These are phyloP conservation scores for Suillus alpinus DNA, from an alignment of 768 basidiomycete species.

Conservation along the genomic window DNA sequence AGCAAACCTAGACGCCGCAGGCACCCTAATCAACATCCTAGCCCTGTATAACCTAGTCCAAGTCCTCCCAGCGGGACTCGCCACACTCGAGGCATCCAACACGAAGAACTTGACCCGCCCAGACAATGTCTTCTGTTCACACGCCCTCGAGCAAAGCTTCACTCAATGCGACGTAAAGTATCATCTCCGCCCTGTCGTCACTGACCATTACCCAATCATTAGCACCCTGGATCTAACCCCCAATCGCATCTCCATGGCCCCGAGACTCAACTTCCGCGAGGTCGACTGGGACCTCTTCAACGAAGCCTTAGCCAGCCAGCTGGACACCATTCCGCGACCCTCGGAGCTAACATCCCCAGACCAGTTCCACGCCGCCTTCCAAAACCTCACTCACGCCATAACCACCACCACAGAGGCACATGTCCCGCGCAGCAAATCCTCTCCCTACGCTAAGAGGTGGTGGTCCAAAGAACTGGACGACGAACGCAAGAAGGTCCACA, in stretches of 20 bases:
- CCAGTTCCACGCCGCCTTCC: too few relatives aligned
- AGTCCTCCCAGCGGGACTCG: too few relatives aligned
- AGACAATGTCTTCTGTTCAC: slow-evolving; percentile 6
- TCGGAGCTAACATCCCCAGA: too few relatives aligned
- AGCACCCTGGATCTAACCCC: not conserved
- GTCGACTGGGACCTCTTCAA: slow-evolving; percentile 1
- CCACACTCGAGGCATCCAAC: too few relatives aligned
- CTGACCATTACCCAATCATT: slow-evolving; percentile 2
- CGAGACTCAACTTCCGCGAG: not conserved
- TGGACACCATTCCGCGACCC: too few relatives aligned
- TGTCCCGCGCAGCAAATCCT: slow-evolving; percentile 7
- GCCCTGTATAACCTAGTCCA: too few relatives aligned
- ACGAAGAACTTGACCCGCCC: not conserved
- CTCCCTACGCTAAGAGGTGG: slow-evolving; percentile 17
- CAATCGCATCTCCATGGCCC: not conserved
- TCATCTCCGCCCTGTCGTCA: not conserved
- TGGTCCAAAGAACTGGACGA: slow-evolving; percentile 14
- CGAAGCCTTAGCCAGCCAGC: too few relatives aligned
- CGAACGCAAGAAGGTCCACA: not conserved
- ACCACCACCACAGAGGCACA: not conserved
- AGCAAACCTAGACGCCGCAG: too few relatives aligned
- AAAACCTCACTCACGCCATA: too few relatives aligned
- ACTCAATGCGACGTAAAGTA: not conserved
- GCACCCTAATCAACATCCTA: too few relatives aligned
- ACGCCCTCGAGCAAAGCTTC: too few relatives aligned